A percentile compares a stretch with the other conserved stretches of the same genome.
Evolutionary conservation across 2,329 filamentous ascomycete species (phyloP).

Genomic region (Harringtonia aguacate): DNA sequence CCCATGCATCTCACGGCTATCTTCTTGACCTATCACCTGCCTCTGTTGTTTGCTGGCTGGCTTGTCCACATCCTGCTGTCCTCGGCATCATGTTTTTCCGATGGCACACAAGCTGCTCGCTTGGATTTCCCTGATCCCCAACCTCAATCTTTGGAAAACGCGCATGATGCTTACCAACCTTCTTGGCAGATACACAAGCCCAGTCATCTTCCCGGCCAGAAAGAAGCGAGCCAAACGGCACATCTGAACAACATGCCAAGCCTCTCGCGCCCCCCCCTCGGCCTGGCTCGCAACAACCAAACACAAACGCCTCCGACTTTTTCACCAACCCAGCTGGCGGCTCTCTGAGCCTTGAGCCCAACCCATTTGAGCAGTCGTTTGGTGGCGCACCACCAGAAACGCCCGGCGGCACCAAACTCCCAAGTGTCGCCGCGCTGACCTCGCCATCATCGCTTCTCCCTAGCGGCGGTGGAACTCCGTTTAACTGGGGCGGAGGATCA

Average conservation of each 20-base stretch:
- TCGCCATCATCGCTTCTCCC: constrained; percentile 76
- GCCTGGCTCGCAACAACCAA: constrained; percentile 35
- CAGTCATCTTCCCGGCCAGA: background rate
- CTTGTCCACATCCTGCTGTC: background rate
- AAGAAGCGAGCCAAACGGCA: background rate
- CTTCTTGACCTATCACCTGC: too few species aligned
- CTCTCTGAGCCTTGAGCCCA: constrained; percentile 69
- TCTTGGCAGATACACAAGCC: background rate
- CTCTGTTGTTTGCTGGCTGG: background rate
- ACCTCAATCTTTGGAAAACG: too few species aligned
- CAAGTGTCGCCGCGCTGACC: constrained; percentile 80
- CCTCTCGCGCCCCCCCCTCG: constrained; percentile 63
- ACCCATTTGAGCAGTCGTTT: constrained; percentile 96
- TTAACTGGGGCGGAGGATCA: constrained; percentile 74
- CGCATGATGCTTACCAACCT: background rate
- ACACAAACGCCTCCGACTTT: constrained; percentile 54
- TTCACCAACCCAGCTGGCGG: constrained; percentile 48
- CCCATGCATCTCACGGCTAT: background rate
- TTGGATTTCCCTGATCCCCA: too few species aligned
- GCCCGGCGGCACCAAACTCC: constrained; percentile 71
- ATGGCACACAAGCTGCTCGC: too few species aligned
- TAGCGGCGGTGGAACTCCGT: constrained; percentile 60
- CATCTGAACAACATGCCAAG: constrained; percentile 45
- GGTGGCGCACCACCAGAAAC: constrained; percentile 59
- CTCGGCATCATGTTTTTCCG: too few species aligned